Base-by-base conservation (phyloP, 2,329 filamentous ascomycete species). In the Huntiella bhutanensis region DNA sequence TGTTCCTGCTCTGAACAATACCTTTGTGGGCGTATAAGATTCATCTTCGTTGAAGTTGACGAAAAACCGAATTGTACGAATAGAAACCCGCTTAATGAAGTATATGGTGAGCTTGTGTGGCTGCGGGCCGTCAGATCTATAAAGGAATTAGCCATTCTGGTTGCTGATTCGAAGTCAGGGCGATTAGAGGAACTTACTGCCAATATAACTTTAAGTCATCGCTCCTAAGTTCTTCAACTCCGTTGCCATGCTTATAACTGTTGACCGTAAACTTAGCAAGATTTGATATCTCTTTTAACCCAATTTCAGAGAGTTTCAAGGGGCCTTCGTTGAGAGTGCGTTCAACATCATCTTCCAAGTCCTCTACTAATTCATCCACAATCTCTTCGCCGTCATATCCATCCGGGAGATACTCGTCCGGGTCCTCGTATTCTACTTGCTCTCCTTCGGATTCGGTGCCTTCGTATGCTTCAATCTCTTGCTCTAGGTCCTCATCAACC, bases 1-100 rank as follows among this genome's bases (percentile, higher is more conserved):
- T 52, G 85, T 94, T 10, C 91, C 91, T 0, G 87, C 88, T 34
- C 81, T 75, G 58, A 96, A 86, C 41, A 82, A 68, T 56, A 98
- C 92, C 55, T 86, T 83, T 1, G 87, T 96, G 0, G 91, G 91
- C 3, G 91, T 98, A 60, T 98, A 98, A 38, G 82, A 91, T 63
- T 98, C 91, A 61, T 98, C 91, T 46, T 84, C 75, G 51, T 80
- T 78, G 60, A 93, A 94, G 63, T 98, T 87, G 39, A 98, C 77
- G 54, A 81, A 87, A 55, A 91, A 75, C n/a, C 82, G 72, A 44
- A 91, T 77, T 22, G 77, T 75, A 4, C 79, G 76, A 51, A 91
- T 85, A 49, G 77, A 78, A 38, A 87, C 83, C 5, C 82, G 73
- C 55, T 86, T 85, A 62, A 85, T 77, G 60, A 91, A 91, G 61